phyloP scores from a whole-genome alignment of 2,329 filamentous ascomycete genomes.

The Cladosporium austrohemisphaericum region DNA sequence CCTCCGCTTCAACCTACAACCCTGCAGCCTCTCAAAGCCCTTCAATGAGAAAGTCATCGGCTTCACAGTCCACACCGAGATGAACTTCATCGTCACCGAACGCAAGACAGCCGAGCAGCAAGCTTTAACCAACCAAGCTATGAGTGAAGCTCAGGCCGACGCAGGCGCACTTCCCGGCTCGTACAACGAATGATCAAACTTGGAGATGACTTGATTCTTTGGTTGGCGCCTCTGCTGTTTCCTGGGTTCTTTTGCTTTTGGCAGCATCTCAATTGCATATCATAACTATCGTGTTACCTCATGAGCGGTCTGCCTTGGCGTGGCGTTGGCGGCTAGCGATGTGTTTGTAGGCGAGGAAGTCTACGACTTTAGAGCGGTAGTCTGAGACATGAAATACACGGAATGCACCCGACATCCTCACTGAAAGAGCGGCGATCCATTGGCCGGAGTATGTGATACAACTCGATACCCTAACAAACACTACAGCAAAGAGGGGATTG shows the following conservation, averaged over 20 bases:
- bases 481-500: too few species aligned
- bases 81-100: conserved; percentile 36
- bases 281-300: too few species aligned
- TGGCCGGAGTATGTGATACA: too few species aligned
- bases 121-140: neutral
- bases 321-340: conserved; percentile 10
- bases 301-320: neutral
- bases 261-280: neutral
- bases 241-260: neutral
- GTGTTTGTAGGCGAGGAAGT: too few species aligned
- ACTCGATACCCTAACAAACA: too few species aligned
- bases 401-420: too few species aligned
- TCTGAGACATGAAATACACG: too few species aligned
- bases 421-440: too few species aligned
- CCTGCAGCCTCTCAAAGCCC: conserved; percentile 35
- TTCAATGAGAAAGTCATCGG: conserved; percentile 37
- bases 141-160: conserved; percentile 13
- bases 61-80: conserved; percentile 37
- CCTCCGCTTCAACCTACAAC: conserved; percentile 37
- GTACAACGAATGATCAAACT: neutral
- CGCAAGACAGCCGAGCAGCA: conserved; percentile 20
- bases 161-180: conserved; percentile 27
- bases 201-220: neutral
- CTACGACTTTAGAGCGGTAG: too few species aligned
- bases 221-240: too few species aligned